Base-by-base conservation (phyloP, 352 stramenopile genomes). In the Phytophthora fragariaefolia region DNA sequence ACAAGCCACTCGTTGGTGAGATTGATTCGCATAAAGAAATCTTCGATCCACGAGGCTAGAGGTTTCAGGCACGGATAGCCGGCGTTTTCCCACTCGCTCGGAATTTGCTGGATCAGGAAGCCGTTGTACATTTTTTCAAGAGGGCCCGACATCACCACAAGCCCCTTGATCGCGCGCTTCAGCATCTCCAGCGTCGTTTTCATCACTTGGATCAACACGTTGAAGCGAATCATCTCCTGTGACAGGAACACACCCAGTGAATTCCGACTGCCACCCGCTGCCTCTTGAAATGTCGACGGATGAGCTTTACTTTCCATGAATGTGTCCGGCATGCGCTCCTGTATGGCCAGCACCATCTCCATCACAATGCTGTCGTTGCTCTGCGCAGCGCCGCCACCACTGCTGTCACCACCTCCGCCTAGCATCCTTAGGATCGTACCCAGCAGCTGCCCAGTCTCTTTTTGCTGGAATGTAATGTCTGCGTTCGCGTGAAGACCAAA, bases 401-500 rank as follows among this genome's bases (percentile, higher is more conserved):
- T 73, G 24, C 79, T 76, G 20, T 80, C 76, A 22, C 74, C 72
- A 17, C 77, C 80, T n/a, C 85, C 83, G n/a, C 82, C 69, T 7
- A 93, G 58, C 87, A 95, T 93, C 10, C 78, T 76, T 20, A 95
- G 52, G 24, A 93, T 90, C 17, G 86, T 95, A 0, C 76, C 74
- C 3, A 95, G 67, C 17, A 95, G 48, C 18, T 88, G 77, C 10
- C 89, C 79, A 3, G 92, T 97, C 63, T 98, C 87, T 54, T 98
- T 97, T 71, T 98, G 90, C 68, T 98, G 92, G 61, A 98, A 97
- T 10, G 91, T 98, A 54, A 98, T 98, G 67, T 97, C 93, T 4
- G 94, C 94, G 56, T 98, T 98, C 22, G 82, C 79, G 53, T 98
- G 95, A 51, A 98, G 80, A 2, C 95, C 95, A 59, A 98, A 98